These are phyloP conservation scores for Lasiodiplodia gonubiensis DNA, from an alignment of 2,329 filamentous ascomycete genomes.

Conservation along the genomic window DNA sequence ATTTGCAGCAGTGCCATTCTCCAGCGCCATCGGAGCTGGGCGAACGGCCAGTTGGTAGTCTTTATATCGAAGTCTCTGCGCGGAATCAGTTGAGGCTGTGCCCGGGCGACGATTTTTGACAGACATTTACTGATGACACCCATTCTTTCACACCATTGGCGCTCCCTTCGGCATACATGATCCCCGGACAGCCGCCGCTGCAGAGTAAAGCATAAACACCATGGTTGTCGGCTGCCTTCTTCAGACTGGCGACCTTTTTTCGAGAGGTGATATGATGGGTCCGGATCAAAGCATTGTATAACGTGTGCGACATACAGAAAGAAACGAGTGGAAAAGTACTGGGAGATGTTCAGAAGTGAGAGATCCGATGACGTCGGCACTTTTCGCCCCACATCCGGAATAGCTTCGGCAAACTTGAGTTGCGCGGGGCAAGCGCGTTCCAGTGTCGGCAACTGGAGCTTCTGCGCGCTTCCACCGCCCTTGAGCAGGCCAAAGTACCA, in stretches of 20 bases:
- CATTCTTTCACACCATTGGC: conserved; percentile 63
- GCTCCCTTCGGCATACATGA: conserved; percentile 78
- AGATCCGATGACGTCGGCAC: conserved; percentile 7
- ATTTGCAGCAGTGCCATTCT: conserved; percentile 25
- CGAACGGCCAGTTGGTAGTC: conserved; percentile 70
- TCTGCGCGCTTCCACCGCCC: conserved; percentile 12
- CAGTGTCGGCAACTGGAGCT: conserved; percentile 9
- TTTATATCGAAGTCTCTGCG: conserved; percentile 67
- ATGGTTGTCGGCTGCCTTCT: conserved; percentile 66
- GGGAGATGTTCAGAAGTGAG: not conserved
- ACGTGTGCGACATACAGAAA: conserved; percentile 29
- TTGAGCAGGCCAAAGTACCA: not conserved
- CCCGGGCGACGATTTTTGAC: not conserved
- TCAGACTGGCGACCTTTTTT: conserved; percentile 71
- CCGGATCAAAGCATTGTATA: conserved; percentile 69
- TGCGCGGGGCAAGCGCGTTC: conserved; percentile 1
- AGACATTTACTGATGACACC: conserved; percentile 66
- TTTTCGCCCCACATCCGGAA: conserved; percentile 12
- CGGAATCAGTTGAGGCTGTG: not conserved
- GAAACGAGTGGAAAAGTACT: not conserved
- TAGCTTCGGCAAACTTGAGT: not conserved
- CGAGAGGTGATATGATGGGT: conserved; percentile 83
- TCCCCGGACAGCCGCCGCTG: conserved; percentile 71
- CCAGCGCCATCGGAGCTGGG: conserved; percentile 50
- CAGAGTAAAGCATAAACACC: conserved; percentile 69